Evolutionary conservation across 2,329 filamentous ascomycete genomes (phyloP).

Genomic region (Pestalotiopsis sp.): DNA sequence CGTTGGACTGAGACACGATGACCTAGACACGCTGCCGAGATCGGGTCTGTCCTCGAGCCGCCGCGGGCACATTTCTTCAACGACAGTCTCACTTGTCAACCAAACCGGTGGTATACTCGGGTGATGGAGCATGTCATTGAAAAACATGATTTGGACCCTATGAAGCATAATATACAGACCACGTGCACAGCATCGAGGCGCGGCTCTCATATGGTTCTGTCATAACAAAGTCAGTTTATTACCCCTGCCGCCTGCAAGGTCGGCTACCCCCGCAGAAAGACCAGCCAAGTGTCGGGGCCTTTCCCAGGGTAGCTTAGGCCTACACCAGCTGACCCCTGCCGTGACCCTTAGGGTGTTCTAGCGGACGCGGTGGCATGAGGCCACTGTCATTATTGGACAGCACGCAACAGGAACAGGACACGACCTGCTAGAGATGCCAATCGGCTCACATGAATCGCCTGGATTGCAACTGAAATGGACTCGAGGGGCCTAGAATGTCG

Average conservation of each 20-base stretch:
- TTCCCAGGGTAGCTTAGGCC: background rate
- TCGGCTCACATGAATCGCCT: background rate
- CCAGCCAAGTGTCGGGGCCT: background rate
- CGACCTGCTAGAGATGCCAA: background rate
- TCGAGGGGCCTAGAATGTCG: background rate
- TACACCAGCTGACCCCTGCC: background rate
- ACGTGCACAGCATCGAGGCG: background rate
- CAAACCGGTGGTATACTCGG: background rate
- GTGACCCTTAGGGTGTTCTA: background rate
- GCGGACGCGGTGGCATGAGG: background rate
- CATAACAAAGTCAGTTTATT: background rate
- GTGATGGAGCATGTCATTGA: background rate
- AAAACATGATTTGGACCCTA: background rate
- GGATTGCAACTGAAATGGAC: background rate
- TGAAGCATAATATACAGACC: background rate
- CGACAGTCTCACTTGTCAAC: background rate
- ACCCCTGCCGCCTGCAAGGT: background rate
- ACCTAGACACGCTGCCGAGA: background rate
- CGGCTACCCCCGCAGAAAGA: background rate
- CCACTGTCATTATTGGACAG: background rate
- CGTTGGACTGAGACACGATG: background rate
- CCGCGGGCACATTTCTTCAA: background rate
- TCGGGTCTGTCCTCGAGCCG: background rate
- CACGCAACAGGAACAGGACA: background rate
- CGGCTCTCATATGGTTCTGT: background rate